A percentile compares a stretch with the other conserved stretches of the same genome.
Evolutionary conservation across 371 early-diverging fungal species (phyloP).

Genomic region (Chytridium lagenaria): DNA sequence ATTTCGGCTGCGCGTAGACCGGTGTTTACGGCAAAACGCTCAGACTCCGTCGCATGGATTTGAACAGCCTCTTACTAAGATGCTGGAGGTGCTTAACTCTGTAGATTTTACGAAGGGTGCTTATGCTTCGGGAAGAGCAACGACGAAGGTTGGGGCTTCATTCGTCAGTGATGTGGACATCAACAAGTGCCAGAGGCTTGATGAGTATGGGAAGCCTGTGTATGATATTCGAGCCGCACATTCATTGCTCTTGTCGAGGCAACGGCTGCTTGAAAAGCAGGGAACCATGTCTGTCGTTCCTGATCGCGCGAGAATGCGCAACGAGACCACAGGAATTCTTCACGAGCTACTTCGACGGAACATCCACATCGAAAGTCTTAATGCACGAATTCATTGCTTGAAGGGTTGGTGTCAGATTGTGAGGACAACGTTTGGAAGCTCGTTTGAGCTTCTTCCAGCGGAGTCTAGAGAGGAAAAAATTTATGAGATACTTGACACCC

Average conservation of each 20-base stretch:
- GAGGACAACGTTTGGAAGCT: slow-evolving; percentile 68
- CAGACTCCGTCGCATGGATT: slow-evolving; percentile 28
- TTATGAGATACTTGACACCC: slow-evolving; percentile 64
- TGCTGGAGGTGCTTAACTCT: slow-evolving; percentile 53
- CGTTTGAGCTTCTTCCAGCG: slow-evolving; percentile 66
- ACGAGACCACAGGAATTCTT: slow-evolving; percentile 27
- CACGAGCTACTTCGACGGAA: slow-evolving; percentile 56
- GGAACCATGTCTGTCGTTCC: slow-evolving; percentile 34
- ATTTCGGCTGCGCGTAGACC: slow-evolving; percentile 18
- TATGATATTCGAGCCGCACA: slow-evolving; percentile 74
- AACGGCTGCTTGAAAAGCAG: slow-evolving; percentile 53
- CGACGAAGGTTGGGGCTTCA: slow-evolving; percentile 40
- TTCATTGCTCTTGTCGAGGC: slow-evolving; percentile 51
- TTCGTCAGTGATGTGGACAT: slow-evolving; percentile 39
- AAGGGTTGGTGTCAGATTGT: slow-evolving; percentile 83
- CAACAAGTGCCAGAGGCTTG: slow-evolving; percentile 53
- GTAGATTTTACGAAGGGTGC: slow-evolving; percentile 39
- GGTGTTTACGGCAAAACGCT: slow-evolving; percentile 55
- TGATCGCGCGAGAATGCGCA: slow-evolving; percentile 18
- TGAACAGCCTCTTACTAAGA: slow-evolving; percentile 56
- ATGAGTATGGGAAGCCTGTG: slow-evolving; percentile 65
- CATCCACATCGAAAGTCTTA: slow-evolving; percentile 65
- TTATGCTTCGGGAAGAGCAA: not conserved
- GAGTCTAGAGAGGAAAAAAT: slow-evolving; percentile 67
- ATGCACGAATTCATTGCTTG: slow-evolving; percentile 67